phyloP scores from a whole-genome alignment of 768 basidiomycete species.

The Leccinum pellstonianum region DNA sequence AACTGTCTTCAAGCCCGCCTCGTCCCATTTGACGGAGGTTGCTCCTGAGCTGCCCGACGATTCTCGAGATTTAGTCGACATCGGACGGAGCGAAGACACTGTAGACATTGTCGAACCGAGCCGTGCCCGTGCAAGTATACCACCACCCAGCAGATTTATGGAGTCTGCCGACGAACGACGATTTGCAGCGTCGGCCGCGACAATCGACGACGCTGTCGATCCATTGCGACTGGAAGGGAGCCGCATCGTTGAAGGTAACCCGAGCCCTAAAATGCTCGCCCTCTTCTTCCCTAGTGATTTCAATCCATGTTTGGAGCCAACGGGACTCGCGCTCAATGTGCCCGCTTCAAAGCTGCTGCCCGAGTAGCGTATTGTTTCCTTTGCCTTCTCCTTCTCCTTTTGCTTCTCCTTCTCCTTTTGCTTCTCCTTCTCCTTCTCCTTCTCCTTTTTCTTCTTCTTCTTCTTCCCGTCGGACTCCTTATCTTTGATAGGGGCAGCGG shows the following conservation, averaged over 20 bases:
- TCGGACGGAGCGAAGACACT: constrained; percentile 47
- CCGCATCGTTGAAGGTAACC: constrained; percentile 56
- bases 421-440: too few relatives aligned
- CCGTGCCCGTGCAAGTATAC: constrained; percentile 34
- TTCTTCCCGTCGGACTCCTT: constrained; percentile 35
- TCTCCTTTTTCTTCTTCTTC: constrained; percentile 35
- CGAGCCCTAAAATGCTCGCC: constrained; percentile 58
- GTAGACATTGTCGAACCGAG: constrained; percentile 42
- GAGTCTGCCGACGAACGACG: constrained; percentile 35
- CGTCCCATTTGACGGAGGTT: constrained; percentile 51
- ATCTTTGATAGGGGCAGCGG: constrained; percentile 28
- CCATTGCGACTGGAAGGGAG: constrained; percentile 38
- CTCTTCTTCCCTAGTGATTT: constrained; percentile 51
- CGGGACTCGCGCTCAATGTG: constrained; percentile 42
- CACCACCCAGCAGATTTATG: constrained; percentile 28
- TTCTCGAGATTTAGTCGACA: constrained; percentile 41
- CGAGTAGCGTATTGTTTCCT: constrained; percentile 44
- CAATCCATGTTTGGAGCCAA: constrained; percentile 20
- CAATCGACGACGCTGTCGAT: constrained; percentile 37
- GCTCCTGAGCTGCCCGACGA: constrained; percentile 42
- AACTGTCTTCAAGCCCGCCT: constrained; percentile 46
- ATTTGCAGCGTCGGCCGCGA: constrained; percentile 8
- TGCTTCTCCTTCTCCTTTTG: constrained; percentile 38
- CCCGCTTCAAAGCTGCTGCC: constrained; percentile 71
- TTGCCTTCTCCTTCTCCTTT: constrained; percentile 34